Percentiles rank a stretch among this genome's conserved stretches.
Evolutionary conservation across 371 early-diverging fungal genomes (phyloP).

Genomic region (Syncephalastrum sp.): DNA sequence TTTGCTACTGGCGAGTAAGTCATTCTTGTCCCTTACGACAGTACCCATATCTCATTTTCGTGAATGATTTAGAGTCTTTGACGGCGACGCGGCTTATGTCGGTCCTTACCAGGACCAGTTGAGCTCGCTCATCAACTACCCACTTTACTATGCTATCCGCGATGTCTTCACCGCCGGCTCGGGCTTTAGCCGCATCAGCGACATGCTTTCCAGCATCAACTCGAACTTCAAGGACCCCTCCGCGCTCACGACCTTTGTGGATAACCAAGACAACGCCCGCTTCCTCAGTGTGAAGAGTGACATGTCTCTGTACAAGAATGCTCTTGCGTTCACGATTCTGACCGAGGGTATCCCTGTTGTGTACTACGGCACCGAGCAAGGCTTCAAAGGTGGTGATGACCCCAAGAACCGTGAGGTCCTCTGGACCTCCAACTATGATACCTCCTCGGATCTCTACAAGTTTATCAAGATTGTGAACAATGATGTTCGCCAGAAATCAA

Average conservation of each 20-base stretch:
- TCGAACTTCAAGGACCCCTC: conserved; percentile 19
- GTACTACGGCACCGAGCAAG: conserved; percentile 47
- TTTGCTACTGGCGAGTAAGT: conserved; percentile 42
- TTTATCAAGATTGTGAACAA: conserved; percentile 17
- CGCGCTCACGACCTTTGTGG: conserved; percentile 39
- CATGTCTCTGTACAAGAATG: conserved; percentile 29
- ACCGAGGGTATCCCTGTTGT: conserved; percentile 35
- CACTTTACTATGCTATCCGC: conserved; percentile 22
- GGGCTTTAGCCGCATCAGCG: conserved; percentile 22
- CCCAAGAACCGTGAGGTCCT: conserved; percentile 37
- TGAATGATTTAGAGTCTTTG: conserved; percentile 12
- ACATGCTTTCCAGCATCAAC: conserved; percentile 8
- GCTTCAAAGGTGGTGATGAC: conserved; percentile 33
- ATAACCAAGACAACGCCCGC: conserved; percentile 42
- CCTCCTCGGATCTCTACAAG: conserved; percentile 18
- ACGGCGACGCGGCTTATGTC: conserved; percentile 23
- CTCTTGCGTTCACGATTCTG: conserved; percentile 29
- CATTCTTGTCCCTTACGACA: not conserved
- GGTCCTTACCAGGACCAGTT: conserved; percentile 22
- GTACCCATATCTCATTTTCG: not conserved
- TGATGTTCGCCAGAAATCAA: conserved; percentile 14
- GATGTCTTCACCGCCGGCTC: conserved; percentile 19
- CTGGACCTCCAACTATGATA: conserved; percentile 28
- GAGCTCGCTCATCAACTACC: conserved; percentile 29
- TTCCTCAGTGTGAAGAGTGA: conserved; percentile 32